These are phyloP conservation scores for Acacia melanoxylon DNA, from an alignment of 306 rosid genomes.

Conservation along the genomic window DNA sequence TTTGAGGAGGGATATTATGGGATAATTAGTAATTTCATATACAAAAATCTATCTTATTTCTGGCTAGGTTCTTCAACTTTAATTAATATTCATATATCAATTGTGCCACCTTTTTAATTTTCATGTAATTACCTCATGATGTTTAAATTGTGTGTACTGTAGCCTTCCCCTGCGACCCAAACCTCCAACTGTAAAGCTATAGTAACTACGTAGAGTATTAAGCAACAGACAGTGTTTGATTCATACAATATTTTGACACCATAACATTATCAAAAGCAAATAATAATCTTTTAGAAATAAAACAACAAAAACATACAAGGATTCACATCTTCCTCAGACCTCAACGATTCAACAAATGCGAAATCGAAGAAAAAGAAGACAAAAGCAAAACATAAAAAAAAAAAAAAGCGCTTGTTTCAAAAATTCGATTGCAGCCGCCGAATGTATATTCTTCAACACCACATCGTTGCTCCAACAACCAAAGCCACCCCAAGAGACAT, in stretches of 20 bases:
- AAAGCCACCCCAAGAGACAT: slow-evolving; percentile 35
- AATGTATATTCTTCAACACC: not conserved
- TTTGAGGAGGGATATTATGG: not conserved
- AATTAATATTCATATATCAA: not conserved
- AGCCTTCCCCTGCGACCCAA: not conserved
- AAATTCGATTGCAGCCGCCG: not conserved
- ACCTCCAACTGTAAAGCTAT: not conserved
- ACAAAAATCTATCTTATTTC: not conserved
- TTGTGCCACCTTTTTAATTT: not conserved
- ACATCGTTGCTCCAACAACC: slow-evolving; percentile 7
- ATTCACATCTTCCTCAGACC: not conserved
- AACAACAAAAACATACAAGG: not conserved
- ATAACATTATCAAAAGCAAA: slow-evolving; percentile 5
- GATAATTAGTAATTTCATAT: too few species aligned
- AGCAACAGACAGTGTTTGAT: not conserved
- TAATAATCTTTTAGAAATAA: not conserved
- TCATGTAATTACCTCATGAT: not conserved
- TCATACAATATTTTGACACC: not conserved
- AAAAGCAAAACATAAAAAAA: not conserved
- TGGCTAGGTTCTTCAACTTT: not conserved
- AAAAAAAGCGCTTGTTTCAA: not conserved
- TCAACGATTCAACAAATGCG: not conserved
- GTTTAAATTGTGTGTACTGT: not conserved
- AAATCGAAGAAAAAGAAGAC: not conserved
- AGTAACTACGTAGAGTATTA: not conserved